Evolutionary conservation across 2,329 filamentous ascomycete genomes (phyloP).

Genomic region (Penicillium sp.): DNA sequence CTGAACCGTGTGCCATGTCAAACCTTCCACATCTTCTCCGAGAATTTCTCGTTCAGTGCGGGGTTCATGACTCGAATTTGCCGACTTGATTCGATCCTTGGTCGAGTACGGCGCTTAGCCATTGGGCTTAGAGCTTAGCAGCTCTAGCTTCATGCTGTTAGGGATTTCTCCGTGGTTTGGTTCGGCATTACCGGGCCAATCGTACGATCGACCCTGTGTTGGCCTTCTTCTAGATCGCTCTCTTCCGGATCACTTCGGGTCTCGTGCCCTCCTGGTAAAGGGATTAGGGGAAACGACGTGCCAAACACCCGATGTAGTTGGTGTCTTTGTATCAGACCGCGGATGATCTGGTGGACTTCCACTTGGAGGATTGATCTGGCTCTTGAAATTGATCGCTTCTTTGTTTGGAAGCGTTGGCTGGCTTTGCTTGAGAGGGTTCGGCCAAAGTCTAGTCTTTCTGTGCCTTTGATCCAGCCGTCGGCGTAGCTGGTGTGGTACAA

Average conservation of each 20-base stretch:
- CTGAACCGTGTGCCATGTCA: background rate
- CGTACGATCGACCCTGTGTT: background rate
- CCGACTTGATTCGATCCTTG: background rate
- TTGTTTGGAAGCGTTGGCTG: conserved; percentile 7
- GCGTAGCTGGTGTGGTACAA: conserved; percentile 3
- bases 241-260: background rate
- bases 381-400: conserved; percentile 15
- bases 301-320: conserved; percentile 11
- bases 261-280: background rate
- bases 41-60: background rate
- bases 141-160: background rate
- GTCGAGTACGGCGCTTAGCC: background rate
- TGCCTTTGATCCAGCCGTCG: conserved; percentile 21
- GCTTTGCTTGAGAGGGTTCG: conserved; percentile 3
- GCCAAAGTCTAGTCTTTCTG: background rate
- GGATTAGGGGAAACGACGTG: background rate
- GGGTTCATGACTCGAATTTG: background rate
- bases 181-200: background rate
- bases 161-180: background rate
- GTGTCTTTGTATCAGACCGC: conserved; percentile 14
- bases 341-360: conserved; percentile 17
- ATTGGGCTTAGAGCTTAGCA: background rate
- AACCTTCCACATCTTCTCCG: background rate
- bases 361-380: conserved; percentile 16
- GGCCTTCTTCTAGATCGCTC: conserved; percentile 13